Evolutionary conservation across 1,284 basidiomycete genomes (phyloP).

Genomic region (Moesziomyces parantarcticus): DNA sequence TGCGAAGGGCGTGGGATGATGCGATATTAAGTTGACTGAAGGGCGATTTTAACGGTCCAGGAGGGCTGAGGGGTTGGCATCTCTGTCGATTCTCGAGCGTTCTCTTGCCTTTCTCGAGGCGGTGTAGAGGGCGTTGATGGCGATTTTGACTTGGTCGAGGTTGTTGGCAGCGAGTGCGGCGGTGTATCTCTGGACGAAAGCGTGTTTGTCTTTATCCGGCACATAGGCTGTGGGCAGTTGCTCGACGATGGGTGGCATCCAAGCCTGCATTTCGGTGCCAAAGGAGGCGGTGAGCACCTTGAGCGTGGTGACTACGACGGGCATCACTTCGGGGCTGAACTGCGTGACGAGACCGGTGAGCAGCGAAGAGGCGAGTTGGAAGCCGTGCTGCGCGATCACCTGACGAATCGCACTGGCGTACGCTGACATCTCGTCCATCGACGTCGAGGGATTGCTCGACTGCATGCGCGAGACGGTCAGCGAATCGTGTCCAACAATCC

Average conservation of each 20-base stretch:
- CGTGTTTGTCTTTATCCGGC: conserved; percentile 77
- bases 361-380: conserved; percentile 77
- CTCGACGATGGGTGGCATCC: conserved; percentile 79
- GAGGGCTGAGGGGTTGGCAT: conserved; percentile 16
- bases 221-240: conserved; percentile 76
- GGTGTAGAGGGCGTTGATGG: conserved; percentile 46
- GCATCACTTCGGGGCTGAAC: conserved; percentile 86
- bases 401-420: conserved; percentile 78
- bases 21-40: too few species aligned
- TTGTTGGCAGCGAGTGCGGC: conserved; percentile 20
- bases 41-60: conserved; percentile 25
- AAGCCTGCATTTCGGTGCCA: conserved; percentile 76
- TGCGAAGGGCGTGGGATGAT: too few species aligned
- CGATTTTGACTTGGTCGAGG: conserved; percentile 51
- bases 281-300: conserved; percentile 77
- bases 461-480: conserved; percentile 49
- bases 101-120: conserved; percentile 61
- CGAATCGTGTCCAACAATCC: conserved; percentile 75
- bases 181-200: conserved; percentile 74
- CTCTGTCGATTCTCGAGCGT: conserved; percentile 32
- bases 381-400: conserved; percentile 80
- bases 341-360: conserved; percentile 78
- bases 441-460: conserved; percentile 66
- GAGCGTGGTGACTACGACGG: conserved; percentile 81
- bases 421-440: conserved; percentile 73